Evolutionary conservation across 805 yeast species (phyloP).

Genomic region (Saturnispora besseyi): DNA sequence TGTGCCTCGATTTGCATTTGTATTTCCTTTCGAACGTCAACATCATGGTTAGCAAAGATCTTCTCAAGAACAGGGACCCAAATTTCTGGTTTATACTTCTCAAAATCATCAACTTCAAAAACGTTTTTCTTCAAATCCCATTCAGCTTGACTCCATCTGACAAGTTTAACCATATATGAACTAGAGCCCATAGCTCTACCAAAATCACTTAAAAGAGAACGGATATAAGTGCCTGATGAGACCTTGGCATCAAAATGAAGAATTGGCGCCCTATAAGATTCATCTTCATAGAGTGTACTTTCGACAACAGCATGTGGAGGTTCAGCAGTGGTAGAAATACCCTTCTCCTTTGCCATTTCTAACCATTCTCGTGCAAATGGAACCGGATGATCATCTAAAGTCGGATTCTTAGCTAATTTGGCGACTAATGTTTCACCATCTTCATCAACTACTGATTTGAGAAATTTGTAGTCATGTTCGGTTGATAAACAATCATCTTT

Average conservation of each 20-base stretch:
- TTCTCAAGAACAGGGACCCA: constrained; percentile 62
- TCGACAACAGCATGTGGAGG: constrained; percentile 33
- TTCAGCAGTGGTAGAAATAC: constrained; percentile 21
- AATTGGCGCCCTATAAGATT: constrained; percentile 48
- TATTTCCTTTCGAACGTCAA: constrained; percentile 33
- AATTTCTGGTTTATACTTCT: constrained; percentile 44
- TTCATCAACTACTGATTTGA: constrained; percentile 37
- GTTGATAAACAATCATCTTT: constrained; percentile 42
- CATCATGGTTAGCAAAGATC: constrained; percentile 39
- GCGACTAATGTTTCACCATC: constrained; percentile 37
- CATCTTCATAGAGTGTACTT: constrained; percentile 28
- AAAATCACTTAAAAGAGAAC: constrained; percentile 82
- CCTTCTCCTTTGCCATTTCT: constrained; percentile 31
- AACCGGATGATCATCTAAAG: constrained; percentile 54
- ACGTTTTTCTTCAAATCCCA: constrained; percentile 72
- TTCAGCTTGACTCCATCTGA: constrained; percentile 67
- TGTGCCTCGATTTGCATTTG: constrained; percentile 20
- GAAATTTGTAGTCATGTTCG: constrained; percentile 46
- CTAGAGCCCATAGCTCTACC: constrained; percentile 74
- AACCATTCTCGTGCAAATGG: constrained; percentile 51
- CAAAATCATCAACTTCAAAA: constrained; percentile 59
- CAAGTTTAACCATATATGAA: constrained; percentile 80
- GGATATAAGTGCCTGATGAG: constrained; percentile 90
- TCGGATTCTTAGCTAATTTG: constrained; percentile 36
- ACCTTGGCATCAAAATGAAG: constrained; percentile 71